A percentile compares a stretch with the other conserved stretches of the same genome.
phyloP scores from a whole-genome alignment of 495 filamentous ascomycete species.

The Geoglossum glabrum region DNA sequence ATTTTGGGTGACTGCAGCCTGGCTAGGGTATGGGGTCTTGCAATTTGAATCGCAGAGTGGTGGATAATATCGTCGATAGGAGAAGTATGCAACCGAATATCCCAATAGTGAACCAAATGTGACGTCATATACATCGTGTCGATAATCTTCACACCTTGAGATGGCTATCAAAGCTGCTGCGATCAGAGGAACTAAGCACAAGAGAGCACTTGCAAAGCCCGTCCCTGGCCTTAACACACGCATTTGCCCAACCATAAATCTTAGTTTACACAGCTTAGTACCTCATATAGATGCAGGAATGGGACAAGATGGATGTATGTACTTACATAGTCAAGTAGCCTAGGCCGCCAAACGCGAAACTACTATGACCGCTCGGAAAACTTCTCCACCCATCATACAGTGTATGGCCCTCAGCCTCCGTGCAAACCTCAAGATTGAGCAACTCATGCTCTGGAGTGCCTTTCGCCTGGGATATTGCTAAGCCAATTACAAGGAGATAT shows the following conservation, averaged over 20 bases:
- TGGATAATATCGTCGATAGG: conserved; percentile 56
- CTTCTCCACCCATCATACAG: conserved; percentile 87
- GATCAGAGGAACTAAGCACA: conserved; percentile 48
- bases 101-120: conserved; percentile 56
- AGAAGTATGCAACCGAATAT: conserved; percentile 54
- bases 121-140: conserved; percentile 91
- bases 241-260: conserved; percentile 60
- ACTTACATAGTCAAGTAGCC: conserved; percentile 54
- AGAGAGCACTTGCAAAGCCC: conserved; percentile 37
- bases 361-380: conserved; percentile 78
- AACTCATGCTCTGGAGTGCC: conserved; percentile 45
- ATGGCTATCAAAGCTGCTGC: conserved; percentile 77
- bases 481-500: not conserved
- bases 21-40: conserved; percentile 32
- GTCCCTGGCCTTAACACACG: conserved; percentile 56
- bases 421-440: conserved; percentile 62
- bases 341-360: conserved; percentile 68
- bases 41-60: conserved; percentile 26
- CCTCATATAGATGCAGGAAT: not conserved
- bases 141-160: conserved; percentile 79
- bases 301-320: not conserved
- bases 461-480: conserved; percentile 11
- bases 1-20: conserved; percentile 13
- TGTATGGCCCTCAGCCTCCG: conserved; percentile 50
- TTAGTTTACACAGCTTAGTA: conserved; percentile 9